Evolutionary conservation across 495 filamentous ascomycete species (phyloP).

Genomic region (Daldinia decipiens): DNA sequence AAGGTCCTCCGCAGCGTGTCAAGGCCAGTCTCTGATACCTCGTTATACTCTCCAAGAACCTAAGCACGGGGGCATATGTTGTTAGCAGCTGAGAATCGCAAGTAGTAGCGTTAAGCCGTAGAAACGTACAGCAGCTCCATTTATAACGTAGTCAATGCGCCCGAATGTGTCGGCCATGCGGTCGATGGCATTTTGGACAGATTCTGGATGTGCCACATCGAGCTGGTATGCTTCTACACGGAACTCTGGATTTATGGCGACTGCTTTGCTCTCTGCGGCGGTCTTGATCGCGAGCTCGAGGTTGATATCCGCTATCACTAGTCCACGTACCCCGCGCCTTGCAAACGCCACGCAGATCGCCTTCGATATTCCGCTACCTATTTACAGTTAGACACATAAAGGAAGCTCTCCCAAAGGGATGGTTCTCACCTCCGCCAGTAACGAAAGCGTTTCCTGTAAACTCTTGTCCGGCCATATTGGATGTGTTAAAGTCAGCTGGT

Average conservation of each 20-base stretch:
- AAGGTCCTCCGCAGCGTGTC: constrained; percentile 8
- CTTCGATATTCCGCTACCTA: constrained; percentile 9
- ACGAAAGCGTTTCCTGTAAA: constrained; percentile 14
- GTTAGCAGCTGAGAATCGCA: neutral
- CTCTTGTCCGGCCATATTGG: constrained; percentile 5
- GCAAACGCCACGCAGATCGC: constrained; percentile 5
- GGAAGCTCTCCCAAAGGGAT: neutral
- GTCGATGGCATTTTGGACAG: constrained; percentile 2
- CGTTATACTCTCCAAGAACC: constrained; percentile 2
- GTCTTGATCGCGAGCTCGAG: constrained; percentile 3
- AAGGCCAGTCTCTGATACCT: neutral
- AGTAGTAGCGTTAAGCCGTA: neutral
- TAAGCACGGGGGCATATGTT: neutral
- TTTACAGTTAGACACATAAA: neutral
- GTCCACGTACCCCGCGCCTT: neutral
- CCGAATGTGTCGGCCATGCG: neutral
- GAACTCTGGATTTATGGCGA: constrained; percentile 10
- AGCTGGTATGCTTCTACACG: constrained; percentile 2
- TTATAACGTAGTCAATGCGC: constrained; percentile 12
- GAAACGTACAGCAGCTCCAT: constrained; percentile 9
- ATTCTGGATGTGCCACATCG: neutral
- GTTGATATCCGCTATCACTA: constrained; percentile 4
- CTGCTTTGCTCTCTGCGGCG: neutral
- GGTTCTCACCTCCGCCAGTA: constrained; percentile 8
- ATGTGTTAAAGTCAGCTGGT: neutral